A percentile compares a stretch with the other conserved stretches of the same genome.
Evolutionary conservation across 331 rosid genomes (phyloP).

Genomic region (Quercus phellos): DNA sequence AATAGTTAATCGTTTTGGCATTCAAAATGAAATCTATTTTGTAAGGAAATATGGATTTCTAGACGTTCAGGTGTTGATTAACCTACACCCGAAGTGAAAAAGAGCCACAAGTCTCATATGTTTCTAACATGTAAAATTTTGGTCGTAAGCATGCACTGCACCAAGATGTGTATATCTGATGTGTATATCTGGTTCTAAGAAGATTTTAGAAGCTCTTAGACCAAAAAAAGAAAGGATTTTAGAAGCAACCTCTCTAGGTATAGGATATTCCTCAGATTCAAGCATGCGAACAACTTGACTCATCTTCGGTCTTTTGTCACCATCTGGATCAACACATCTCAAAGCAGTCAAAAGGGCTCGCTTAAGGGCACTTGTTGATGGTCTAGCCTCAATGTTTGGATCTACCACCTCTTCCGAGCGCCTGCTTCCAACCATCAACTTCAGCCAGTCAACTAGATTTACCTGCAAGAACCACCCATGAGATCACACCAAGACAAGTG

Average conservation of each 20-base stretch:
- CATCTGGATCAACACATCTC: slow-evolving; percentile 90
- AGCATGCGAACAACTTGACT: slow-evolving; percentile 97
- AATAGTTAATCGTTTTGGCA: neutral
- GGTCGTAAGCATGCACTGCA: neutral
- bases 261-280: slow-evolving; percentile 87
- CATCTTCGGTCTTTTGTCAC: slow-evolving; percentile 87
- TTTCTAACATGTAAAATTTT: neutral
- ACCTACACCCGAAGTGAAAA: neutral
- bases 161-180: neutral
- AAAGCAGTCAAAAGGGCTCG: slow-evolving; percentile 84
- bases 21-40: neutral
- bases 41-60: neutral
- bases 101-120: neutral
- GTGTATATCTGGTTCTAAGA: neutral
- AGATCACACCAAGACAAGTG: neutral
- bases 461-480: slow-evolving; percentile 50
- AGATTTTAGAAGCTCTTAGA: too few relatives aligned
- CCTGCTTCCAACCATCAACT: slow-evolving; percentile 88
- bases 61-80: neutral
- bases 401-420: slow-evolving; percentile 90
- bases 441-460: slow-evolving; percentile 90
- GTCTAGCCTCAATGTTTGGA: slow-evolving; percentile 79
- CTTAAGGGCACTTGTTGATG: slow-evolving; percentile 85
- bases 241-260: slow-evolving; percentile 74
- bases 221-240: neutral